These are phyloP conservation scores for Boletellus emodensis DNA, from an alignment of 768 basidiomycete genomes.

Conservation along the genomic window DNA sequence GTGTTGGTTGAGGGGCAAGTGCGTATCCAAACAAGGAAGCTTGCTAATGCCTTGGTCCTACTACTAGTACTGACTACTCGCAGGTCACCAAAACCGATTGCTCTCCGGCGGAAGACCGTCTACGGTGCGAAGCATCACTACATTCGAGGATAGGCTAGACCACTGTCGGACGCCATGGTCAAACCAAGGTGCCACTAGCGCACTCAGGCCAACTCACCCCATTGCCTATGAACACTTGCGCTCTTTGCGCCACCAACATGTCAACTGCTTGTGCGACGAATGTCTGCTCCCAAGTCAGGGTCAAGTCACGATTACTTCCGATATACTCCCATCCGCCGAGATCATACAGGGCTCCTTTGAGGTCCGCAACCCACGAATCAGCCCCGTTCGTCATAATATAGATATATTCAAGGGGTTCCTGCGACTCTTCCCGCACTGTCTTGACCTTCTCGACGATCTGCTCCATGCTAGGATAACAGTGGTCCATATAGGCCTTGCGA, in stretches of 20 bases:
- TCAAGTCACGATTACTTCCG: slow-evolving; percentile 39
- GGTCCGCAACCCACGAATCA: slow-evolving; percentile 35
- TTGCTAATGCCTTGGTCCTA: not conserved
- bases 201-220: slow-evolving; percentile 35
- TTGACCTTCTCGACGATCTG: slow-evolving; percentile 39
- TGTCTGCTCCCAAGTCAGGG: slow-evolving; percentile 38
- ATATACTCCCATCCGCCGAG: slow-evolving; percentile 36
- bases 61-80: too few relatives aligned
- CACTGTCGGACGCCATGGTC: slow-evolving; percentile 25
- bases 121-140: slow-evolving; percentile 35
- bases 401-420: slow-evolving; percentile 30
- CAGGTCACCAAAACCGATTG: slow-evolving; percentile 36
- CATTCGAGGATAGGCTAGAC: slow-evolving; percentile 40
- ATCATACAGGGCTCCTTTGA: slow-evolving; percentile 33
- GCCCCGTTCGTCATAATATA: slow-evolving; percentile 49
- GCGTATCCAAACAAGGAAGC: slow-evolving; percentile 16
- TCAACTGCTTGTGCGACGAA: slow-evolving; percentile 46
- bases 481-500: slow-evolving; percentile 29
- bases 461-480: slow-evolving; percentile 40
- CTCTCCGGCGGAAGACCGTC: slow-evolving; percentile 24
- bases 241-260: slow-evolving; percentile 44
- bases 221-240: slow-evolving; percentile 49
- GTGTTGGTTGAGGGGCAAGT: slow-evolving; percentile 11
- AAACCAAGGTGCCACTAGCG: not conserved
- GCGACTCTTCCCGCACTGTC: slow-evolving; percentile 27